These are phyloP conservation scores for Vigna reflexopilosa DNA, from an alignment of 306 rosid species.

Conservation along the genomic window DNA sequence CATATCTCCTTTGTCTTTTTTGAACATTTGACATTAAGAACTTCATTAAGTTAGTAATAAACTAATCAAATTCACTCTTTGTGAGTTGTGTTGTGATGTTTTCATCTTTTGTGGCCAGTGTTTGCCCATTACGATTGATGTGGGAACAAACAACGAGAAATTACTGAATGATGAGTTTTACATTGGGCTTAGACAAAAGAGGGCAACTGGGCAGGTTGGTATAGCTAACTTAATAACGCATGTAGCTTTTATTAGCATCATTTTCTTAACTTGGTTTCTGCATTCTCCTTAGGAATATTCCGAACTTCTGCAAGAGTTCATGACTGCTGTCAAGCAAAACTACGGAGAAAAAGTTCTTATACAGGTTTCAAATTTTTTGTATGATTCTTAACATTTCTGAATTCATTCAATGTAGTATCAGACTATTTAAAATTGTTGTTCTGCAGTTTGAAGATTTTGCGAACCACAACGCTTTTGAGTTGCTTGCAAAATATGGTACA, in stretches of 20 bases:
- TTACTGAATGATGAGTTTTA: constrained; percentile 25
- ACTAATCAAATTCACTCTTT: not conserved
- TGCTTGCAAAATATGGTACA: constrained; percentile 29
- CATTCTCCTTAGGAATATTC: constrained; percentile 23
- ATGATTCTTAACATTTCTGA: not conserved
- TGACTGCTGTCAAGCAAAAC: constrained; percentile 32
- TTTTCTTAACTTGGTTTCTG: constrained; percentile 10
- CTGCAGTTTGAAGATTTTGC: constrained; percentile 31
- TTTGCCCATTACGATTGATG: constrained; percentile 31
- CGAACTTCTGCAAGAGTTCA: constrained; percentile 14
- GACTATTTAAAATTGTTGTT: not conserved
- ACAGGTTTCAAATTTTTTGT: constrained; percentile 1
- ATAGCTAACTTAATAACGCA: not conserved
- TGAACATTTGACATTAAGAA: not conserved
- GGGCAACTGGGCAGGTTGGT: constrained; percentile 29
- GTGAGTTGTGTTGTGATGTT: not conserved
- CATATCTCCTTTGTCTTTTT: not conserved
- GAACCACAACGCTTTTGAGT: constrained; percentile 27
- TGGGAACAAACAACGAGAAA: constrained; percentile 25
- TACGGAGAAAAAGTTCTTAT: constrained; percentile 24
- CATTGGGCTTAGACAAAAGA: constrained; percentile 29
- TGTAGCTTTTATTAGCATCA: not conserved
- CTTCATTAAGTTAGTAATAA: not conserved
- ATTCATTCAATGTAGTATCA: not conserved
- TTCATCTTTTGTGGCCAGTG: constrained; percentile 6